Evolutionary conservation across 2,329 filamentous ascomycete genomes (phyloP), one percentile per base, ranked within the genome.

Genomic region (Epicoccum sorghinum): DNA sequence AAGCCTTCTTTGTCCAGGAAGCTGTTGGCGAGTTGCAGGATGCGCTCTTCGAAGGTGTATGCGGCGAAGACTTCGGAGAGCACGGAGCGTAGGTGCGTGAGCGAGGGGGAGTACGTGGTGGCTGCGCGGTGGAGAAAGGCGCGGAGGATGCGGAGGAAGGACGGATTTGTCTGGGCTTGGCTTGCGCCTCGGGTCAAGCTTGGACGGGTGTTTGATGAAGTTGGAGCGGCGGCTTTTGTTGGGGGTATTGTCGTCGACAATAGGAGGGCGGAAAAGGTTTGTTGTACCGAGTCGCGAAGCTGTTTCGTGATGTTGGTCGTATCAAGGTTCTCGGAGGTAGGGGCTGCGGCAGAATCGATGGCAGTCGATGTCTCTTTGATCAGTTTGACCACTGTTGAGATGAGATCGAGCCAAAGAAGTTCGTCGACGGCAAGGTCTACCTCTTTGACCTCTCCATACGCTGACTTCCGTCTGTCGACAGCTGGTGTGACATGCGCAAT

Each of bases 11-110:
- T 88, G 59, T 96, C 93, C 0, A 99, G 81, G 51, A 99, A 86
- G 4, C 89, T 84, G 71, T 93, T 96, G 0, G 95, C 91, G 3
- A 99, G 84, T 1, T 84, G 82, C 18, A 99, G 82, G 13, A 99
- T 90, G 0, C 90, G 93, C 72, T 93, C 90, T 74, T 99, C 95
- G 71, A 98, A 97, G 0, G 92, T 89, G 71, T 99, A 99, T 0
- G 95, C 93, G 0, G 93, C 87, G 76, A 99, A 98, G 50, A 99
- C 93, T 10, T 93, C 95, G 1, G 86, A 81, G 2, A 99, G 83
- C 0, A 98, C 93, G 6, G 85, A 85, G 39, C 95, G 89, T 3
- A 99, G 82, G 70, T 98, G 92, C 1, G 91, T 88, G 1, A 99
- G 81, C 10, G 90, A 96, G 0, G 95, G 93, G 0, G 92, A 96